Conservation (phyloP, 805 yeast species). For the Candida tammaniensis region DNA sequence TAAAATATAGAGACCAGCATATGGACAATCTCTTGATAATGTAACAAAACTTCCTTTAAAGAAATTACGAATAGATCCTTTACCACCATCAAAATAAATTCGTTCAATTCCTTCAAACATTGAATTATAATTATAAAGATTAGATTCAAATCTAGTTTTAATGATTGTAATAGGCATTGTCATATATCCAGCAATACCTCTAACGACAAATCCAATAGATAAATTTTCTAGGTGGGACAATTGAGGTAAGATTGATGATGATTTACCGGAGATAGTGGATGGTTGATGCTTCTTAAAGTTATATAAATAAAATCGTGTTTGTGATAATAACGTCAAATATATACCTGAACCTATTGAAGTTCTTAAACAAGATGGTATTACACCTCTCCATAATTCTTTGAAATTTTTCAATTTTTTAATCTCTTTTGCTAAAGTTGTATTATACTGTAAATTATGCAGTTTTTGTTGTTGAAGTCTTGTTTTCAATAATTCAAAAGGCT, state of each 20-base stretch:
- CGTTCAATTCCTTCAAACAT: conserved; percentile 56
- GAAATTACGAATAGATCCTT: conserved; percentile 58
- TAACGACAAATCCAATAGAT: conserved; percentile 69
- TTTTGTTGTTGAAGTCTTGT: conserved; percentile 67
- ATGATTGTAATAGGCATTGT: conserved; percentile 95
- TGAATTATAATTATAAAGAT: conserved; percentile 65
- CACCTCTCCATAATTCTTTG: conserved; percentile 84
- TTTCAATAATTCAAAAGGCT: conserved; percentile 86
- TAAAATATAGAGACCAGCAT: conserved; percentile 89
- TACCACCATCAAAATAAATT: conserved; percentile 40
- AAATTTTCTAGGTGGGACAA: conserved; percentile 69
- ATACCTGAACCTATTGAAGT: conserved; percentile 90
- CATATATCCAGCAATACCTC: conserved; percentile 78
- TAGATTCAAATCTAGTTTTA: conserved; percentile 87
- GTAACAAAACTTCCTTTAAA: conserved; percentile 89
- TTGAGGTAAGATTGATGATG: conserved; percentile 52
- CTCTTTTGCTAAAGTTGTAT: conserved; percentile 36
- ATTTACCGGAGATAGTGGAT: background rate
- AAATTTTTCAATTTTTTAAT: conserved; percentile 40
- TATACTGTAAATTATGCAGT: conserved; percentile 15
- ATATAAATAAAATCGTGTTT: conserved; percentile 53
- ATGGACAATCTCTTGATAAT: conserved; percentile 87
- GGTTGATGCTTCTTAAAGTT: conserved; percentile 6
- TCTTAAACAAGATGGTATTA: conserved; percentile 83
- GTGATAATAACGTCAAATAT: conserved; percentile 71